Evolutionary conservation across 805 yeast species (phyloP).

Genomic region (Spathaspora hagerdaliae): DNA sequence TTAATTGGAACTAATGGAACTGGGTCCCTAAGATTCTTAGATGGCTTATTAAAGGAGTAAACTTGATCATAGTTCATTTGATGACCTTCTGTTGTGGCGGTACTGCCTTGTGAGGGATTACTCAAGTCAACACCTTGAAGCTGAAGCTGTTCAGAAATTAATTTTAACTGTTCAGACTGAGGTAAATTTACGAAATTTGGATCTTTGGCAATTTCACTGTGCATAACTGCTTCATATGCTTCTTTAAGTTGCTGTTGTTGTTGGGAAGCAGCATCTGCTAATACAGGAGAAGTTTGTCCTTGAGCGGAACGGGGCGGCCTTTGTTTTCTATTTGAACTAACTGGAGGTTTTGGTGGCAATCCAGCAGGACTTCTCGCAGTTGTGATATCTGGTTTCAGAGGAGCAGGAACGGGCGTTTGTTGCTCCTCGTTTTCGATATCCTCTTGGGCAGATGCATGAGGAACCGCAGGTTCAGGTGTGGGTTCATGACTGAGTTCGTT

Average conservation of each 20-base stretch:
- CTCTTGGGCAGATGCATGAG: neutral
- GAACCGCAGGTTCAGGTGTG: neutral
- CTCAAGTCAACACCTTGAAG: slow-evolving; percentile 29
- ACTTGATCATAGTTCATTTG: slow-evolving; percentile 40
- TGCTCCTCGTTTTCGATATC: slow-evolving; percentile 4
- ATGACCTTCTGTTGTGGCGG: slow-evolving; percentile 3
- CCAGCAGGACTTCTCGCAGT: slow-evolving; percentile 12
- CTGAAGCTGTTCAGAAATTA: slow-evolving; percentile 33
- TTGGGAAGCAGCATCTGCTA: neutral
- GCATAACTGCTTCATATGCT: slow-evolving; percentile 35
- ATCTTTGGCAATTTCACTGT: slow-evolving; percentile 28
- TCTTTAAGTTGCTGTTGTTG: slow-evolving; percentile 20
- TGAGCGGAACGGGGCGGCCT: slow-evolving; percentile 3
- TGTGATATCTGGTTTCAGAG: slow-evolving; percentile 4
- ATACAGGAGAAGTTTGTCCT: neutral
- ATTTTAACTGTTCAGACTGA: slow-evolving; percentile 27
- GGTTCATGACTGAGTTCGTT: neutral
- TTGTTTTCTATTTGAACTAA: slow-evolving; percentile 7
- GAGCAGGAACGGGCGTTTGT: slow-evolving; percentile 5
- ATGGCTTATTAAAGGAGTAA: slow-evolving; percentile 37
- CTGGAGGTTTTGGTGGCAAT: slow-evolving; percentile 28
- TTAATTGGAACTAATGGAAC: slow-evolving; percentile 35
- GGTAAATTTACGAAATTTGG: slow-evolving; percentile 35
- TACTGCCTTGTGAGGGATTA: slow-evolving; percentile 11
- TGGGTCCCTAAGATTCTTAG: slow-evolving; percentile 25